Evolutionary conservation across 225 moss, liverwort and hornwort species (phyloP).

Genomic region (Ulota crispa): DNA sequence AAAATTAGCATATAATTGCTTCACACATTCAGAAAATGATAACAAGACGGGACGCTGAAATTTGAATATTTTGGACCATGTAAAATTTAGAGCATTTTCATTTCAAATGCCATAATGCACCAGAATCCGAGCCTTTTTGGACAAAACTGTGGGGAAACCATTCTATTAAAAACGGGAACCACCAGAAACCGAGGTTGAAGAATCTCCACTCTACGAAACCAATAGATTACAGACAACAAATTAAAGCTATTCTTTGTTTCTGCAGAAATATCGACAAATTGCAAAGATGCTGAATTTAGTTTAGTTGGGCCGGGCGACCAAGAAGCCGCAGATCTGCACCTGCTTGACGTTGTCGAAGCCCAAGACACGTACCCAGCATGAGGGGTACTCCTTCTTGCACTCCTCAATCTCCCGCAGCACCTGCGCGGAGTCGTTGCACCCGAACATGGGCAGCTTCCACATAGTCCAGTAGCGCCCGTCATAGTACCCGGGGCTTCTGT

Average conservation of each 20-base stretch:
- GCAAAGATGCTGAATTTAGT: neutral
- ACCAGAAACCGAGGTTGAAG: neutral
- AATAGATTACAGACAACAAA: neutral
- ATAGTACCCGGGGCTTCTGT: slow-evolving; percentile 41
- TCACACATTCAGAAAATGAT: neutral
- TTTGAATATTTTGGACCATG: neutral
- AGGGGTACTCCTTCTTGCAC: slow-evolving; percentile 48
- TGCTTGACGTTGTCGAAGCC: slow-evolving; percentile 65
- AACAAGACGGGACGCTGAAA: neutral
- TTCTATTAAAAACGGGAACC: neutral
- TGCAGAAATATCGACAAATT: slow-evolving; percentile 29
- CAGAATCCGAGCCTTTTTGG: neutral
- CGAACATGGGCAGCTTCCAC: slow-evolving; percentile 44
- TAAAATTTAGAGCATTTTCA: too few species aligned
- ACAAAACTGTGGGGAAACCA: slow-evolving; percentile 1
- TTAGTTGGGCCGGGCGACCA: slow-evolving; percentile 43
- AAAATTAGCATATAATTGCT: neutral
- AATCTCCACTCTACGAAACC: slow-evolving; percentile 6
- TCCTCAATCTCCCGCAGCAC: slow-evolving; percentile 59
- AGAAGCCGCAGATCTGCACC: slow-evolving; percentile 56
- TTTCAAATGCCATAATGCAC: neutral
- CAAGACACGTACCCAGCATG: slow-evolving; percentile 49
- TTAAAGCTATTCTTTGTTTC: neutral
- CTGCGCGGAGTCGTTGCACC: slow-evolving; percentile 38
- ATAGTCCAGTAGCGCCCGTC: slow-evolving; percentile 40